Conservation (phyloP, 1,284 basidiomycete genomes). For the Sutorius eximius region DNA sequence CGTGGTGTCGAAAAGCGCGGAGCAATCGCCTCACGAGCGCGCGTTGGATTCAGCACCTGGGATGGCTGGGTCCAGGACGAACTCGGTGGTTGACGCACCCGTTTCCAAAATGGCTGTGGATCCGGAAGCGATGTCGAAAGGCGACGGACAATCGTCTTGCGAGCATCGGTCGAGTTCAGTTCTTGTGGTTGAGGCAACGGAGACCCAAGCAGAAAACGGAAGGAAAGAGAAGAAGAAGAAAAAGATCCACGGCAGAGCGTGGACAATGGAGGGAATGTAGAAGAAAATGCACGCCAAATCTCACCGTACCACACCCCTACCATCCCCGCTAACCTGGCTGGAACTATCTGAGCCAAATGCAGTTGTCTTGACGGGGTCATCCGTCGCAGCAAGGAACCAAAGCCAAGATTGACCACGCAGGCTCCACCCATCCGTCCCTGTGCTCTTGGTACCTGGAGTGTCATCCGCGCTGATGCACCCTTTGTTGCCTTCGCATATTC, state of each 20-base stretch:
- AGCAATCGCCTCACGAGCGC: background rate
- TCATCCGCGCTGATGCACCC: background rate
- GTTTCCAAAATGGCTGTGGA: background rate
- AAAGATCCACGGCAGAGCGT: background rate
- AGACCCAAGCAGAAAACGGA: background rate
- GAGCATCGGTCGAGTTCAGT: background rate
- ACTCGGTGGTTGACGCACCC: background rate
- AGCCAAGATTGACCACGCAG: background rate
- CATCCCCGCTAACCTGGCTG: background rate
- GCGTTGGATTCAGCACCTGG: too few relatives aligned
- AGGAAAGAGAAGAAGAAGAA: background rate
- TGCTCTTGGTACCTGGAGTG: background rate
- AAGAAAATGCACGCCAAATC: background rate
- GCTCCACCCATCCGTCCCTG: background rate
- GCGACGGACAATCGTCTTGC: too few relatives aligned
- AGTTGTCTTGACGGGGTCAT: background rate
- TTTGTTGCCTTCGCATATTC: background rate
- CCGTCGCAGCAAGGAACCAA: background rate
- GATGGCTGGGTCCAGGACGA: background rate
- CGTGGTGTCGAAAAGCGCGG: background rate
- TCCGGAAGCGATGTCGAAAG: too few relatives aligned
- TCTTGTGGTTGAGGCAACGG: background rate
- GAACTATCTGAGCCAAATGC: background rate
- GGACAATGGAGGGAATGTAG: background rate
- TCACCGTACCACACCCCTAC: background rate